Base-by-base conservation (phyloP, 2,329 filamentous ascomycete genomes). In the Amauroascus verrucosus region DNA sequence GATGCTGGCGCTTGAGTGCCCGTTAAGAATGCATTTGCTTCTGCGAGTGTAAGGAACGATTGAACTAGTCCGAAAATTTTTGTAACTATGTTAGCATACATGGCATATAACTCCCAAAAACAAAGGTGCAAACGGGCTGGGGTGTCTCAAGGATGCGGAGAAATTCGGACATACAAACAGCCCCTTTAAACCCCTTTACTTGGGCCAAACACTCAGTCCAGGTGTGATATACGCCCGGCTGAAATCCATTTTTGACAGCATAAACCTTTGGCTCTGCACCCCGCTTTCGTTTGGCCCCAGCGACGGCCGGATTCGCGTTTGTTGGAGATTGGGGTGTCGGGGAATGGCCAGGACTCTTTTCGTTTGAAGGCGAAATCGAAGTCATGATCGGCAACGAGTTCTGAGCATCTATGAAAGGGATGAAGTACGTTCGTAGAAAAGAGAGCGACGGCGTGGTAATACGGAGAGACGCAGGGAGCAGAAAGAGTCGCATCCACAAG, bases 1-100 rank as follows among this genome's bases (percentile, higher is more conserved):
- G 58, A 58, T 14, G 61, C 51, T 14, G 66, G 65, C 6, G 67
- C 67, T 54, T 77, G 76, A 59, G 77, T 77, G 45, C 86, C 86
- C 1, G 77, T 80, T 24, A 88, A 75, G 65, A 87, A 96, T 1
- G 80, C 81, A 62, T 86, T 79, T n/a, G 91, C 91, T 56, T 95
- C 88, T 57, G 83, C 78, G 55, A 77, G 73, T 0, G 78, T 81
- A 8, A 76, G 71, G 65, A 95, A 96, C 1, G 85, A 88, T 72
- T 93, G 91, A 74, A 86, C 88, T 93, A 56, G 24, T 38, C 18
- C 51, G n/a, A 14, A 3, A 11, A 24, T 20, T n/a, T n/a, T n/a
- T n/a, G n/a, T 4, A 35, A 33, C 40, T 24, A 32, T 6, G n/a
- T 44, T n/a, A 44, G 20, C n/a, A n/a, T n/a, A n/a, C n/a, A n/a